phyloP scores from a whole-genome alignment of 352 stramenopile genomes.

The Thalassiosira ordinaria region DNA sequence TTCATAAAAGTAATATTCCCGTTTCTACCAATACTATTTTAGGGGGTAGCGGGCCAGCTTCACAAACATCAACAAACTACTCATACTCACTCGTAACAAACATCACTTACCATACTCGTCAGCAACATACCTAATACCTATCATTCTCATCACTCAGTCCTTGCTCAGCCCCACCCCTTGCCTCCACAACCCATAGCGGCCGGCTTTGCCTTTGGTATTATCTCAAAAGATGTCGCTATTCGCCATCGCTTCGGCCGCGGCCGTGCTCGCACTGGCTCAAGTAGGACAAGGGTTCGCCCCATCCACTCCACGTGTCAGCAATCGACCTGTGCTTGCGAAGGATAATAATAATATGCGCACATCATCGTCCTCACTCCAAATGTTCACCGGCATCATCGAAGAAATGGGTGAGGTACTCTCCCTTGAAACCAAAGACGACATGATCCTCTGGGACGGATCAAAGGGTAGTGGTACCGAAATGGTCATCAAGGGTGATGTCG shows the following conservation, averaged over 20 bases:
- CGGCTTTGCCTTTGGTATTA: too few relatives aligned
- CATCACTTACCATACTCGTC: too few relatives aligned
- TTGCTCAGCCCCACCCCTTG: too few relatives aligned
- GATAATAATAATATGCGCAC: not conserved
- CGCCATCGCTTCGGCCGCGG: not conserved
- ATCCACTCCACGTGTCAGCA: not conserved
- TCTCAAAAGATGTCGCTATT: not conserved
- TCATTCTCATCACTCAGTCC: too few relatives aligned
- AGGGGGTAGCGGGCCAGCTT: too few relatives aligned
- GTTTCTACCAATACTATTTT: too few relatives aligned
- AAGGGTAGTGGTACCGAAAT: constrained; percentile 91
- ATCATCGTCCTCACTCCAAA: constrained; percentile 21
- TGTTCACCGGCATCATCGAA: constrained; percentile 99
- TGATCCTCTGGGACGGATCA: constrained; percentile 94
- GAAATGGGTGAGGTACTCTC: constrained; percentile 95
- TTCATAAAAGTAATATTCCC: too few relatives aligned
- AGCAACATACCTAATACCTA: too few relatives aligned
- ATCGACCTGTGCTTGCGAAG: not conserved
- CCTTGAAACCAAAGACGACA: constrained; percentile 90
- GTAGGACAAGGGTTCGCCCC: constrained; percentile 3
- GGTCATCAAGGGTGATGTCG: constrained; percentile 86
- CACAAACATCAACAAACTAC: too few relatives aligned
- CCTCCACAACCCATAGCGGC: too few relatives aligned
- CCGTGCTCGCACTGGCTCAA: not conserved
- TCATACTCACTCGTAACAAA: too few relatives aligned